These are phyloP conservation scores for Boletus sensibilis DNA, from an alignment of 768 basidiomycete genomes.

Conservation along the genomic window DNA sequence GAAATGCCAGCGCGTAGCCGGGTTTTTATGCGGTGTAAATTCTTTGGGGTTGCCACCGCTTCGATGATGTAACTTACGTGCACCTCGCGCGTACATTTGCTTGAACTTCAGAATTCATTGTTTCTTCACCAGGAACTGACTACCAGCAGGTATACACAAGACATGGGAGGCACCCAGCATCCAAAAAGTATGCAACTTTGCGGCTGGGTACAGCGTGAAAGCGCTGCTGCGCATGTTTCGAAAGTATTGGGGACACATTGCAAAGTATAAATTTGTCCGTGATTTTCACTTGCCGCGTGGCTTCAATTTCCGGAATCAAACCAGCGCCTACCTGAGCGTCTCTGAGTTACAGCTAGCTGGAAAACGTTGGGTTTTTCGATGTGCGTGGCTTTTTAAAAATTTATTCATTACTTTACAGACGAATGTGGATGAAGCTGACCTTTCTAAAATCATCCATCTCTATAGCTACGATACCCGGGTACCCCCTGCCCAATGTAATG, in stretches of 20 bases:
- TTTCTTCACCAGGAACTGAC: too few relatives aligned
- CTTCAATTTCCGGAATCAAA: background rate
- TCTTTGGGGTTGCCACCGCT: conserved; percentile 36
- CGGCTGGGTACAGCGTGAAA: background rate
- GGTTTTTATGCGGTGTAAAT: conserved; percentile 31
- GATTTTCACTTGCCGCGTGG: background rate
- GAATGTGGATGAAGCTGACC: too few relatives aligned
- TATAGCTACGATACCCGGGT: background rate
- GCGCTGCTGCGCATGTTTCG: background rate
- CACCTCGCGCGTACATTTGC: background rate
- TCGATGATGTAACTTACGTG: background rate
- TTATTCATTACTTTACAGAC: too few relatives aligned
- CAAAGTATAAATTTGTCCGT: background rate
- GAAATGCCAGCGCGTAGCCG: background rate
- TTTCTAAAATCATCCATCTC: background rate
- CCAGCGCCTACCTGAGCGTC: background rate
- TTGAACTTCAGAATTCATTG: background rate
- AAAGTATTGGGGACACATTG: conserved; percentile 22
- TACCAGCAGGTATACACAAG: background rate
- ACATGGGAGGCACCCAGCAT: background rate
- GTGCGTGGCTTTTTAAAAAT: too few relatives aligned
- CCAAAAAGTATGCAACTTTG: background rate
- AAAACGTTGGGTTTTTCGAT: background rate
- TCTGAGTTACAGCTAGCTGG: background rate
- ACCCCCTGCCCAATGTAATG: background rate